These are phyloP conservation scores for Alternaria burnsii DNA, from an alignment of 2,329 filamentous ascomycete genomes.

Conservation along the genomic window DNA sequence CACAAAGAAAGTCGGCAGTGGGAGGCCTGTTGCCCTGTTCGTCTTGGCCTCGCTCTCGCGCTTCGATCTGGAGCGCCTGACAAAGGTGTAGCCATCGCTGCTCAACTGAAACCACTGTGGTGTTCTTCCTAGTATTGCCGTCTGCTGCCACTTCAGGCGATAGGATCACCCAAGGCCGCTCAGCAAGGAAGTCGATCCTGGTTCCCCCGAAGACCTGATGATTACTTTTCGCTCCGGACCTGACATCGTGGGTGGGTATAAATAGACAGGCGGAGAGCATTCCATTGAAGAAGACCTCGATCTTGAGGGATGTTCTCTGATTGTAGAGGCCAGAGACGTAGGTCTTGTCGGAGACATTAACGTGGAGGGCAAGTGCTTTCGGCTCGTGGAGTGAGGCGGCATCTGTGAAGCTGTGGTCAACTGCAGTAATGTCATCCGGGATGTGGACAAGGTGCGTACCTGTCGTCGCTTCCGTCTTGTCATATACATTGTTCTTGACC, in stretches of 20 bases:
- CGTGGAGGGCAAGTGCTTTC: constrained; percentile 41
- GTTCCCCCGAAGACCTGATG: constrained; percentile 51
- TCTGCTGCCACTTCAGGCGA: constrained; percentile 36
- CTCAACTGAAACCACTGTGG: constrained; percentile 4
- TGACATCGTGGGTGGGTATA: constrained; percentile 34
- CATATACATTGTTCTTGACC: constrained; percentile 10
- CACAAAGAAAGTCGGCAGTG: constrained; percentile 51
- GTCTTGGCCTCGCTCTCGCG: constrained; percentile 45
- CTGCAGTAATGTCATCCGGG: not conserved
- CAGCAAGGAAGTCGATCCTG: constrained; percentile 50
- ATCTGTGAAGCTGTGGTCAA: not conserved
- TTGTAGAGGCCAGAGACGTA: constrained; percentile 35
- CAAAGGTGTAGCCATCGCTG: constrained; percentile 50
- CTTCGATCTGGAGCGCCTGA: constrained; percentile 45
- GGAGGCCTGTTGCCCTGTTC: constrained; percentile 42
- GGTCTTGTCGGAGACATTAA: constrained; percentile 42
- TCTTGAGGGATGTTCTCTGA: constrained; percentile 51
- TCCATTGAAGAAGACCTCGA: constrained; percentile 61
- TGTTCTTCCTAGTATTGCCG: constrained; percentile 22
- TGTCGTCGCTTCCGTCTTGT: not conserved
- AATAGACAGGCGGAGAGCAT: constrained; percentile 48
- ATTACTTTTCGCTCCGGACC: constrained; percentile 22
- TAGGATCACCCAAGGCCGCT: constrained; percentile 57
- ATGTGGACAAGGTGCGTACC: not conserved
- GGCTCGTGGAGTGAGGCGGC: not conserved